Conservation (phyloP, 441 rosid species). For the Gossypium schwendimanii region DNA sequence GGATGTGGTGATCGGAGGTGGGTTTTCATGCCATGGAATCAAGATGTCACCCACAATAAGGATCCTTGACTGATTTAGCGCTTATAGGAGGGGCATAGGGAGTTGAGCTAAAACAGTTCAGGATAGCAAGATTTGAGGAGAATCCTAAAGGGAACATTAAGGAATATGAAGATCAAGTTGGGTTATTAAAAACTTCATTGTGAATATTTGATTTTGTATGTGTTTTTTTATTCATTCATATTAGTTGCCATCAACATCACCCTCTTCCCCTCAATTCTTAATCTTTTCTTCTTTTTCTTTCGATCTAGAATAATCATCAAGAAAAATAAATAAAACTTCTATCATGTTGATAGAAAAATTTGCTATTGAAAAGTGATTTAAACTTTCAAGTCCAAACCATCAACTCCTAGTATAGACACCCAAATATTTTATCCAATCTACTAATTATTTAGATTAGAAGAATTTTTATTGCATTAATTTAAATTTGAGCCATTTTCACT, state of each 20-base stretch:
- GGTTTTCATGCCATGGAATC: conserved; percentile 85
- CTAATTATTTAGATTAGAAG: too few relatives aligned
- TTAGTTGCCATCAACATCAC: background rate
- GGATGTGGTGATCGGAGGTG: conserved; percentile 60
- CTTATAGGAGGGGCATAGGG: conserved; percentile 44
- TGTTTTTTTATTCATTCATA: background rate
- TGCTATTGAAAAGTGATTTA: too few relatives aligned
- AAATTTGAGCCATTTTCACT: too few relatives aligned
- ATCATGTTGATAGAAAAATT: too few relatives aligned
- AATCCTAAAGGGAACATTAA: conserved; percentile 58
- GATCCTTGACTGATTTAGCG: conserved; percentile 47
- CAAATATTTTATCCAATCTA: too few relatives aligned
- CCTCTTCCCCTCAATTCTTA: too few relatives aligned
- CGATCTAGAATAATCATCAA: background rate
- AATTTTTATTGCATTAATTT: too few relatives aligned
- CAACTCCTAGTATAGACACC: too few relatives aligned
- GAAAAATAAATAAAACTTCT: background rate
- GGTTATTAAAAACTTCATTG: conserved; percentile 2
- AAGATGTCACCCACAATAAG: conserved; percentile 78
- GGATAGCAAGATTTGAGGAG: conserved; percentile 44
- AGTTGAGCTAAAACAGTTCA: conserved; percentile 43
- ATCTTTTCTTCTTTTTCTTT: too few relatives aligned
- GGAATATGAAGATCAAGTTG: conserved; percentile 42
- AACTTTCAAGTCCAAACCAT: too few relatives aligned
- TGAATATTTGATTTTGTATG: background rate